phyloP scores from a whole-genome alignment of 2,329 filamentous ascomycete genomes.

The Periglandula ipomoeae region DNA sequence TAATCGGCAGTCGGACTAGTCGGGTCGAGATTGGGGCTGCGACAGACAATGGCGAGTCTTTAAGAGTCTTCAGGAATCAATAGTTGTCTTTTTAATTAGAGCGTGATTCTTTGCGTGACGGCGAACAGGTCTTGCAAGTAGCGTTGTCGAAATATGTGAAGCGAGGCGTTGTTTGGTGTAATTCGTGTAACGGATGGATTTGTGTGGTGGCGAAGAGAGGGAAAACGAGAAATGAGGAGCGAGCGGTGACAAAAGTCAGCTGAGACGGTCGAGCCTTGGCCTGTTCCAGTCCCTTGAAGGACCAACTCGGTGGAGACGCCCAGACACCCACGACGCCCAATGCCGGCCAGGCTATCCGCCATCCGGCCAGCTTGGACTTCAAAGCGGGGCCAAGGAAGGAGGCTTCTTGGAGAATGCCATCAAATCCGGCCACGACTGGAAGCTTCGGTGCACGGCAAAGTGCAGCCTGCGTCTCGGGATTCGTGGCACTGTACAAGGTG shows the following conservation, averaged over 20 bases:
- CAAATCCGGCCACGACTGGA: no score
- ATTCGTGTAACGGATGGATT: not conserved
- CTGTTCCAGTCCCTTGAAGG: not conserved
- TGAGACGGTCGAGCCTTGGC: conserved; percentile 1
- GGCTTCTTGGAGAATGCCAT: no score
- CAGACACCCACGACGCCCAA: no score
- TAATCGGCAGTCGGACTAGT: no score
- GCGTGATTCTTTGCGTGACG: not conserved
- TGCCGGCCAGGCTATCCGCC: not conserved
- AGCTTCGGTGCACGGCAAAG: no score
- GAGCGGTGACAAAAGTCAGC: not conserved
- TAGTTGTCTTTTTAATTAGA: not conserved
- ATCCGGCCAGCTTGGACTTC: not conserved
- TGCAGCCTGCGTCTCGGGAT: no score
- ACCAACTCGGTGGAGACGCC: not conserved
- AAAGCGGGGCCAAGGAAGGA: not conserved
- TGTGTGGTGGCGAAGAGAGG: not conserved
- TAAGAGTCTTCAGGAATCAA: not conserved
- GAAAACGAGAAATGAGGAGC: conserved; percentile 1
- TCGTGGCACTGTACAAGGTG: no score
- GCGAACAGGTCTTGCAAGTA: not conserved
- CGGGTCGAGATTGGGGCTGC: no score
- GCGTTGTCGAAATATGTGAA: not conserved
- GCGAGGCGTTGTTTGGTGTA: not conserved
- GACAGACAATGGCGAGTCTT: not conserved